Evolutionary conservation across 83 land plant species (phyloP).

Genomic region (Thuja plicata): DNA sequence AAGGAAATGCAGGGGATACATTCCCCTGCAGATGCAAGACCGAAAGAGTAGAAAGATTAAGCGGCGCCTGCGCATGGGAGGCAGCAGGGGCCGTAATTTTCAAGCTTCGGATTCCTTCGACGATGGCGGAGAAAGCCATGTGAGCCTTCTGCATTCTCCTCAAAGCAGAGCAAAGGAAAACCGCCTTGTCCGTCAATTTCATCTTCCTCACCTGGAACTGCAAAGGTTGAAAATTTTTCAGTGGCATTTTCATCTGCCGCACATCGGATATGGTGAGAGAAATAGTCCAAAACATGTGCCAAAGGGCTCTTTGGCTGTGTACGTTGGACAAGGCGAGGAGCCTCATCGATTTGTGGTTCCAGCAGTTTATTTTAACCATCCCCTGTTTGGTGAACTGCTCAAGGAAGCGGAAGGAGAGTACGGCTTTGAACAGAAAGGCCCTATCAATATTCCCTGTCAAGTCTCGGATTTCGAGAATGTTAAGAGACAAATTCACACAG

Average conservation of each 20-base stretch:
- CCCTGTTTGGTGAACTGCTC: constrained; percentile 37
- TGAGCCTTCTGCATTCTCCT: neutral
- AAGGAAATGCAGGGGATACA: neutral
- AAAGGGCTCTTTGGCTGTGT: constrained; percentile 56
- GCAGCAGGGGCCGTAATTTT: neutral
- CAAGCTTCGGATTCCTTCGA: neutral
- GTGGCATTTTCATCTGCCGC: neutral
- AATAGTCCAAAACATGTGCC: constrained; percentile 21
- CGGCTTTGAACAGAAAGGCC: constrained; percentile 39
- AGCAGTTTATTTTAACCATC: constrained; percentile 49
- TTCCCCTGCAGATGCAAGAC: neutral
- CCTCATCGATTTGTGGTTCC: constrained; percentile 36
- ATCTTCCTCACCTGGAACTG: neutral
- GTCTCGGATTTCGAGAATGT: constrained; percentile 30
- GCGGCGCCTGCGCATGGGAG: neutral
- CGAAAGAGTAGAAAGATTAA: neutral
- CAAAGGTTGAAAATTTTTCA: neutral
- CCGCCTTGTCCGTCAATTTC: neutral
- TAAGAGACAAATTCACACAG: neutral
- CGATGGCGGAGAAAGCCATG: neutral
- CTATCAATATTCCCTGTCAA: constrained; percentile 41
- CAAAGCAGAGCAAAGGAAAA: neutral
- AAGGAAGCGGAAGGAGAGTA: constrained; percentile 39
- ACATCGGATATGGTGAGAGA: neutral
- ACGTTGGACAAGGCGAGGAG: constrained; percentile 35